Base-by-base conservation (phyloP, 768 basidiomycete genomes). In the Coprinopsis marcescibilis region DNA sequence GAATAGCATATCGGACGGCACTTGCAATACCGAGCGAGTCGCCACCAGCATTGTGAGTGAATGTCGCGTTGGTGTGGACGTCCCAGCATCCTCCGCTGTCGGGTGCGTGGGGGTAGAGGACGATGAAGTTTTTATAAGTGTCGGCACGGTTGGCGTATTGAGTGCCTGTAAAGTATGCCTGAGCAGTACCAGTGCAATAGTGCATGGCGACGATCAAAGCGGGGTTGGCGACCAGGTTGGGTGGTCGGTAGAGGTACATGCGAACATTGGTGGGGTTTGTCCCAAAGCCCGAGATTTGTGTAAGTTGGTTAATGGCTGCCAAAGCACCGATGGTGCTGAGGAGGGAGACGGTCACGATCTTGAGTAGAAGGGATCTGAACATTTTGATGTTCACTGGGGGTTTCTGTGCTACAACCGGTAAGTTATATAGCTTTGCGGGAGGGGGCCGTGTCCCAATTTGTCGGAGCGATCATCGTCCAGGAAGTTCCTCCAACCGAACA, bases 1-100 rank as follows among this genome's bases (percentile, higher is more conserved):
- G 42, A 39, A 79, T 72, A 13, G 77, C 73, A 53, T 68, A 78
- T 29, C 67, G 64, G 30, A 73, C 67, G 57, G 69, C 67, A 17
- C 63, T 70, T 0, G 66, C 74, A 50, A 80, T 77, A 6, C 65
- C 74, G 20, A 72, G 65, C 5, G 77, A 77, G 59, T 81, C 78
- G 19, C 77, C 72, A 4, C 78, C 78, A 12, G 62, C 71, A 54
- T 80, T 67, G 55, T 79, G 78, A 15, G 71, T 77, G 51, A 81
- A 65, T 4, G 78, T 78, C 27, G 61, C 72, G 45, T 56, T 67
- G 27, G 72, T 67, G 55, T 68, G 63, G 24, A 79, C 76, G 51
- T 79, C 77, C 73, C 73, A 79, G 63, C 77, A 78, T 50, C 65
- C 67, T 42, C 74, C 74, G 12, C 55, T 49, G 46, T 65, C 59